These are phyloP conservation scores for Ceratocystis diversiconidia DNA, from an alignment of 2,329 filamentous ascomycete species.

Conservation along the genomic window DNA sequence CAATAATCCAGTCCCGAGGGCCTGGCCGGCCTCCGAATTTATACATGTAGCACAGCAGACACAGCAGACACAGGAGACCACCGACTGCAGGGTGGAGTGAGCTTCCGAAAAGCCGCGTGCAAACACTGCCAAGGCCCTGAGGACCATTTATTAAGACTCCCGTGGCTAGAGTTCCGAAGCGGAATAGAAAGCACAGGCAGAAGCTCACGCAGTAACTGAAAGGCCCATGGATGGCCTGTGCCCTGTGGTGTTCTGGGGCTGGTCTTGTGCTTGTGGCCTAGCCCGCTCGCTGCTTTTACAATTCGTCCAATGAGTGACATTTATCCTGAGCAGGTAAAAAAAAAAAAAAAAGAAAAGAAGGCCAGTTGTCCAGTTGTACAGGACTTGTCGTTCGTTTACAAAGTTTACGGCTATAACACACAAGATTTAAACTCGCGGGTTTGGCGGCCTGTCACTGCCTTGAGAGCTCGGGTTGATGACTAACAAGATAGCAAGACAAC, in stretches of 20 bases:
- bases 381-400: too few species aligned
- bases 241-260: neutral
- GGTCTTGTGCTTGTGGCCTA: neutral
- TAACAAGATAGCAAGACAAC: too few species aligned
- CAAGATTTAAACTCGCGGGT: too few species aligned
- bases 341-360: too few species aligned
- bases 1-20: neutral
- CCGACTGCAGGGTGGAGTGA: neutral
- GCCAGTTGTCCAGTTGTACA: too few species aligned
- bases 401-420: too few species aligned
- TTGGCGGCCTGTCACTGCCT: too few species aligned
- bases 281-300: neutral
- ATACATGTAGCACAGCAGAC: neutral
- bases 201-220: neutral
- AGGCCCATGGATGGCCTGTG: neutral
- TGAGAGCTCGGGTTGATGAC: too few species aligned
- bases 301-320: too few species aligned
- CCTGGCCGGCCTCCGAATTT: neutral
- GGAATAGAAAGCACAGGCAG: neutral
- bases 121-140: neutral
- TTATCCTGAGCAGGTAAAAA: too few species aligned
- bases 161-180: neutral
- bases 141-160: neutral
- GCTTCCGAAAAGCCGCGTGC: neutral
- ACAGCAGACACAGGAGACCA: neutral